phyloP scores from a whole-genome alignment of 2,329 filamentous ascomycete genomes.

The Arthrinium phaeospermum region DNA sequence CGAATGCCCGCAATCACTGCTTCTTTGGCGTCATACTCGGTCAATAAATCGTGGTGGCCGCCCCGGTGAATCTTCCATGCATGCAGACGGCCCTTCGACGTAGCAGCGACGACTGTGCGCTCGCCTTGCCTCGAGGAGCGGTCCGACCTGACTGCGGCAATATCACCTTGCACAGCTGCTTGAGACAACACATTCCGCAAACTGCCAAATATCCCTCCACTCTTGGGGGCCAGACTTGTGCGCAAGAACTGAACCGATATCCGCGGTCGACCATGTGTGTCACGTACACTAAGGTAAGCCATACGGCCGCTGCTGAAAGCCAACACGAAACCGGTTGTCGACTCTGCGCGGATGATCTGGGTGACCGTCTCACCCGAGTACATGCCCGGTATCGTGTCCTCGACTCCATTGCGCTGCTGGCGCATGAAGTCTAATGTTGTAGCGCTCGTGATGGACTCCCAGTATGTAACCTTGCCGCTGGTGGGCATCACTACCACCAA shows the following conservation, averaged over 20 bases:
- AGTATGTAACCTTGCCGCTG: constrained; percentile 87
- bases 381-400: constrained; percentile 75
- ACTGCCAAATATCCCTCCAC: constrained; percentile 78
- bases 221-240: constrained; percentile 59
- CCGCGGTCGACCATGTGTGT: constrained; percentile 83
- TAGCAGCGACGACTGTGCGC: constrained; percentile 81
- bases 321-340: constrained; percentile 82
- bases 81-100: constrained; percentile 77
- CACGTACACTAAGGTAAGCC: constrained; percentile 84
- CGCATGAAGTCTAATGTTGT: constrained; percentile 83
- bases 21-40: constrained; percentile 73
- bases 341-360: constrained; percentile 81
- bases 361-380: constrained; percentile 79
- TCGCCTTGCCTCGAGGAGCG: constrained; percentile 77
- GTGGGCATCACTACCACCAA: constrained; percentile 85
- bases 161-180: constrained; percentile 73
- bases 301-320: constrained; percentile 85
- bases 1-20: constrained; percentile 68
- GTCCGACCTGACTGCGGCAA: constrained; percentile 80
- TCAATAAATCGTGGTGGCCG: constrained; percentile 77
- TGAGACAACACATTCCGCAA: constrained; percentile 78
- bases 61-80: constrained; percentile 90
- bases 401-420: constrained; percentile 80
- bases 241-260: constrained; percentile 81
- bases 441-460: constrained; percentile 92